Base-by-base conservation (phyloP, 1,284 basidiomycete genomes). In the Ceratobasidium sp. region DNA sequence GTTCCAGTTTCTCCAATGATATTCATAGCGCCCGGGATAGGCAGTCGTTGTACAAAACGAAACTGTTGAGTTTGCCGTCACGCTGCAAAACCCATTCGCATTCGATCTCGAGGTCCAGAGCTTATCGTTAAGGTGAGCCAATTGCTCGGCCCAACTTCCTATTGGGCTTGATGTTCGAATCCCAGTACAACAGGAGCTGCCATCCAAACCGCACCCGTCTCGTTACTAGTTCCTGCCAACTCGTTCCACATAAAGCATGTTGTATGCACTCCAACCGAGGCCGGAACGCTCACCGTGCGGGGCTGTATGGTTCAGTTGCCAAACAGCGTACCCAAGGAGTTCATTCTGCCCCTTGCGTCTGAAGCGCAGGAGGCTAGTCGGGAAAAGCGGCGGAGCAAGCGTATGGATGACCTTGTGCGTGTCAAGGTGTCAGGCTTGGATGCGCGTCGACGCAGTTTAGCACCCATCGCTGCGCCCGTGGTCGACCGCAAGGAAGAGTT, bases 91-190 rank as follows among this genome's bases (percentile, higher is more conserved):
- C 80, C 94, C 95, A 0, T 97, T 93, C 80, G 88, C 93, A 0
- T 96, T 99, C 81, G 94, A 96, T 75, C 86, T 99, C 11, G 95
- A 98, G 76, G 82, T 99, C 31, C 90, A 94, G 76, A 90, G 89
- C 76, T 81, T 99, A 41, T 88, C 90, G 11, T 85, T 99, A 11
- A 93, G 95, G 96, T 96, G 79, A 78, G 84, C 80, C 51, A 2
- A 22, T 45, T 44, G 41, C 22, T 19, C 33, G 22, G 47, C 5
- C 56, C 36, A 11, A 29, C 19, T 51, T 31, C 56, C 75, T 45
- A 66, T 15, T 66, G 51, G 29, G 36, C 7, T 62, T 44, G 57
- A 76, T 65, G 24, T 74, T 57, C 31, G 15, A 33, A 72, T 74
- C 51, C 17, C 77, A 97, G 95, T 75, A 96, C 95, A 0, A 89